Evolutionary conservation across 768 basidiomycete species (phyloP).

Genomic region (Mycena maculata): DNA sequence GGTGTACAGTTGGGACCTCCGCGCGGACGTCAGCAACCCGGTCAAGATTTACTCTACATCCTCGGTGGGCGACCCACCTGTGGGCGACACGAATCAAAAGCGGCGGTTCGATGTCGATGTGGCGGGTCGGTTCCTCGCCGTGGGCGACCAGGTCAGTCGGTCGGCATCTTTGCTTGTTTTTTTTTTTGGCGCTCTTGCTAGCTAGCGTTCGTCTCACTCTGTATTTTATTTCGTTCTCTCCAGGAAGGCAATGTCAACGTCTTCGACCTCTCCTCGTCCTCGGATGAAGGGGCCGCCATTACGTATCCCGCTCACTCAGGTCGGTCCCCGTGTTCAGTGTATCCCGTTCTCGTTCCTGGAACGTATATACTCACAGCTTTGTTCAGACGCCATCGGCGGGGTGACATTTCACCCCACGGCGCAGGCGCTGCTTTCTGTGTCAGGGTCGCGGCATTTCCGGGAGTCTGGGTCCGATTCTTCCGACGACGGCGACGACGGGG

Average conservation of each 20-base stretch:
- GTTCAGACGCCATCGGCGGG: conserved; percentile 81
- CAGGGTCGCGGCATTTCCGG: conserved; percentile 83
- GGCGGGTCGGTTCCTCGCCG: conserved; percentile 69
- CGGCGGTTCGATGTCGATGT: conserved; percentile 82
- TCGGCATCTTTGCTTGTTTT: too few relatives aligned
- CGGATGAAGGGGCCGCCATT: conserved; percentile 34
- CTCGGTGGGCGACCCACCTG: conserved; percentile 27
- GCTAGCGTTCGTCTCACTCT: neutral
- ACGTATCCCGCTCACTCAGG: conserved; percentile 69
- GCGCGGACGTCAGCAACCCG: conserved; percentile 62
- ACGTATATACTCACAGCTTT: neutral
- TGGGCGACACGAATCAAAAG: conserved; percentile 75
- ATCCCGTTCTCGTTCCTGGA: neutral
- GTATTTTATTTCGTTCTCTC: neutral
- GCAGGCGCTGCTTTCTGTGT: conserved; percentile 69
- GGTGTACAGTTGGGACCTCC: conserved; percentile 85
- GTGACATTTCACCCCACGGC: conserved; percentile 78
- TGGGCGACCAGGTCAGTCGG: conserved; percentile 77
- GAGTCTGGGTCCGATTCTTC: conserved; percentile 42
- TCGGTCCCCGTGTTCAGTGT: conserved; percentile 40
- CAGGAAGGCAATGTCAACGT: conserved; percentile 71
- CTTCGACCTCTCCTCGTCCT: conserved; percentile 61
- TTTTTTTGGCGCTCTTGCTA: neutral
- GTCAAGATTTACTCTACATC: conserved; percentile 49
- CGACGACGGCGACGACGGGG: conserved; percentile 40